Conservation (phyloP, 768 basidiomycete genomes). For the Tulasnella sp. region DNA sequence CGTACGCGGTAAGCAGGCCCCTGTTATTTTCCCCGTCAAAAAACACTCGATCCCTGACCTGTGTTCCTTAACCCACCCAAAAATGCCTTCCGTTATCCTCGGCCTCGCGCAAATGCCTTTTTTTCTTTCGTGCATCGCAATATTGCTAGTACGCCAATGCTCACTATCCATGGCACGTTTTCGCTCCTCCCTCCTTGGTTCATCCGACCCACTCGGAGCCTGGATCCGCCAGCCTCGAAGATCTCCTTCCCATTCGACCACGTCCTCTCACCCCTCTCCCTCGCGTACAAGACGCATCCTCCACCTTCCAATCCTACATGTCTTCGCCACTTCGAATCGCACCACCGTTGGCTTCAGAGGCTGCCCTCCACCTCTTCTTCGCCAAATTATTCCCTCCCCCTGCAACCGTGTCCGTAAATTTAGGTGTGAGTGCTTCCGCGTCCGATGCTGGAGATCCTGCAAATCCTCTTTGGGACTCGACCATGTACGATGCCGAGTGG, state of each 20-base stretch:
- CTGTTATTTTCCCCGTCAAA: background rate
- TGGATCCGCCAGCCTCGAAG: background rate
- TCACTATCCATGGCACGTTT: conserved; percentile 14
- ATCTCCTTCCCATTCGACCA: conserved; percentile 8
- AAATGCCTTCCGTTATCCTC: background rate
- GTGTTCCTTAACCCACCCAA: background rate
- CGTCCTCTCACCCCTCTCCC: conserved; percentile 22
- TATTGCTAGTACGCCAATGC: conserved; percentile 13
- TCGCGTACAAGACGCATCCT: conserved; percentile 7
- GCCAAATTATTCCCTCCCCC: background rate
- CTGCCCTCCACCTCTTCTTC: conserved; percentile 20
- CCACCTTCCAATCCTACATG: conserved; percentile 14
- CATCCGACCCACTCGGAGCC: conserved; percentile 1
- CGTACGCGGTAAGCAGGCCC: conserved; percentile 20
- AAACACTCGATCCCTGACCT: background rate
- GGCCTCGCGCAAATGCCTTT: background rate
- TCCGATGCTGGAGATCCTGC: background rate
- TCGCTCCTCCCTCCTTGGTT: conserved; percentile 1
- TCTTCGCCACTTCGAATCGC: conserved; percentile 13
- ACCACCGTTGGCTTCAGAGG: conserved; percentile 15
- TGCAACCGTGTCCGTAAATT: background rate
- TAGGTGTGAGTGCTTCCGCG: background rate
- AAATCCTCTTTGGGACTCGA: conserved; percentile 18
- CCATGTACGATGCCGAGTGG: conserved; percentile 56
- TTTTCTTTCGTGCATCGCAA: too few species aligned